phyloP scores from a whole-genome alignment of 805 yeast species.

The Peterozyma xylosa region DNA sequence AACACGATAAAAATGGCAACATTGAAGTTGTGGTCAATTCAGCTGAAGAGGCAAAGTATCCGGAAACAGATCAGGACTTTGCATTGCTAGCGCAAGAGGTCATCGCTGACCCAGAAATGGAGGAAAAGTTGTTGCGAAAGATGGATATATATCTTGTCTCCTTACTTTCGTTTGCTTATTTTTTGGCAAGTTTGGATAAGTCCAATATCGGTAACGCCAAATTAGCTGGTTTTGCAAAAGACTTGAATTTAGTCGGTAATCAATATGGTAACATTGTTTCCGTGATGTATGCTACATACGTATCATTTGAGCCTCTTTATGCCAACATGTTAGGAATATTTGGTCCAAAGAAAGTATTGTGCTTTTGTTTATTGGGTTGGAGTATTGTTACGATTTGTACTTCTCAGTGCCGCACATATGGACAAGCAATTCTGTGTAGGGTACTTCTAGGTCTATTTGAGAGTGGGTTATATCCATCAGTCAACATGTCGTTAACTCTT shows the following conservation, averaged over 20 bases:
- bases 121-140: slow-evolving; percentile 27
- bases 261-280: slow-evolving; percentile 38
- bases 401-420: slow-evolving; percentile 32
- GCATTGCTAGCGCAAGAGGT: too few species aligned
- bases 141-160: slow-evolving; percentile 37
- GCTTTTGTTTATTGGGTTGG: slow-evolving; percentile 29
- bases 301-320: slow-evolving; percentile 29
- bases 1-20: too few species aligned
- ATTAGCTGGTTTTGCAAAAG: slow-evolving; percentile 41
- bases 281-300: slow-evolving; percentile 40
- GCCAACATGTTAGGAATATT: slow-evolving; percentile 28
- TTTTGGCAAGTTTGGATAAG: slow-evolving; percentile 42
- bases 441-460: slow-evolving; percentile 46
- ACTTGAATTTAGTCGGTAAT: slow-evolving; percentile 26
- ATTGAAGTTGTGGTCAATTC: too few species aligned
- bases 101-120: slow-evolving; percentile 13
- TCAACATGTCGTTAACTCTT: slow-evolving; percentile 37
- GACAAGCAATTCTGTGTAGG: slow-evolving; percentile 36
- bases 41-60: too few species aligned
- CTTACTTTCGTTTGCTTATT: slow-evolving; percentile 31
- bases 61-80: too few species aligned
- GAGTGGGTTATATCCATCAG: slow-evolving; percentile 42
- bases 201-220: slow-evolving; percentile 56
- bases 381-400: slow-evolving; percentile 31
- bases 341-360: slow-evolving; percentile 18